Evolutionary conservation across 805 yeast genomes (phyloP).

Genomic region (Clavispora phyllophila): DNA sequence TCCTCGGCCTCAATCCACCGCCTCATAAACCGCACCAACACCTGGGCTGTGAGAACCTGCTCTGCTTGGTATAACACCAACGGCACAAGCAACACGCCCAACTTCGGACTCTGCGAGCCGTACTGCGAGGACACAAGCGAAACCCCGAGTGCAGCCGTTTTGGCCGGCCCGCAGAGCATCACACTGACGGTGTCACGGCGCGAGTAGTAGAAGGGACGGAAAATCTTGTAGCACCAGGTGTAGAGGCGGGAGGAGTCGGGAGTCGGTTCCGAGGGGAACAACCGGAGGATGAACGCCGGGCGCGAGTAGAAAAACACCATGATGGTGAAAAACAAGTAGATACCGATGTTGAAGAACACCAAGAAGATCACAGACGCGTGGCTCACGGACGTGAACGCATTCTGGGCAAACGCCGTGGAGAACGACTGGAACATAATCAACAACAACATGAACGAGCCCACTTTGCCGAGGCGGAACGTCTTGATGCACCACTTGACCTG

Average conservation of each 20-base stretch:
- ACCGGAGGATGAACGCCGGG: slow-evolving; percentile 44
- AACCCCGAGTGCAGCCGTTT: slow-evolving; percentile 89
- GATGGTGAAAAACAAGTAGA: slow-evolving; percentile 70
- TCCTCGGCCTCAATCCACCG: slow-evolving; percentile 56
- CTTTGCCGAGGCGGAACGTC: slow-evolving; percentile 58
- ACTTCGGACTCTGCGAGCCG: slow-evolving; percentile 52
- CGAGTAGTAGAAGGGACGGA: slow-evolving; percentile 66
- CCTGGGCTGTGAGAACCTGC: slow-evolving; percentile 78
- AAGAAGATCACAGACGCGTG: slow-evolving; percentile 67
- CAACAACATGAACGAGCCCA: slow-evolving; percentile 75
- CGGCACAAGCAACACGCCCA: slow-evolving; percentile 75
- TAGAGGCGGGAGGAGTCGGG: slow-evolving; percentile 43
- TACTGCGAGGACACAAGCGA: slow-evolving; percentile 77
- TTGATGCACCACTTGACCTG: slow-evolving; percentile 57
- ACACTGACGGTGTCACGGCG: slow-evolving; percentile 71
- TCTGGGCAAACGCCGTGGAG: slow-evolving; percentile 80
- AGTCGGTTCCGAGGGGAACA: slow-evolving; percentile 46
- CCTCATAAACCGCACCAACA: slow-evolving; percentile 60
- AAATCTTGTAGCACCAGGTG: slow-evolving; percentile 35
- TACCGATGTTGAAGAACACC: slow-evolving; percentile 77
- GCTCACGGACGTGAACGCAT: slow-evolving; percentile 69
- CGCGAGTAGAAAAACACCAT: slow-evolving; percentile 58
- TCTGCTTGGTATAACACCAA: slow-evolving; percentile 82
- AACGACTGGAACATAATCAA: slow-evolving; percentile 75
- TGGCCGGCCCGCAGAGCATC: slow-evolving; percentile 88